Percentiles rank a stretch among this genome's conserved stretches.
Conservation (phyloP, 352 stramenopile species). For the Phytophthora sansomeana region DNA sequence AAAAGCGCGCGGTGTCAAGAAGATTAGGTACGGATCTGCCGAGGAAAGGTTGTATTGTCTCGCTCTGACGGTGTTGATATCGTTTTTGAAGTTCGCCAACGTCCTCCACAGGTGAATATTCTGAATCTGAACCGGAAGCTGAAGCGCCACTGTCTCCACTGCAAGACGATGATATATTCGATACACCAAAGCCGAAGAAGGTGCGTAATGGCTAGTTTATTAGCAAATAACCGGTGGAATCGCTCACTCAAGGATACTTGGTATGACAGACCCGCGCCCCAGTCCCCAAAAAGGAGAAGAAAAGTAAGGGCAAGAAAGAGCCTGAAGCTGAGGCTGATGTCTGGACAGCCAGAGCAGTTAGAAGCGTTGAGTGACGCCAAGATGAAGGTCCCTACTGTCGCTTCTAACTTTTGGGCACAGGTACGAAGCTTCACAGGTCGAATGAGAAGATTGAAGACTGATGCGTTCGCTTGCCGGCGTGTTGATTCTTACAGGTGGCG, state of each 20-base stretch:
- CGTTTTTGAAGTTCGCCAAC: conserved; percentile 13
- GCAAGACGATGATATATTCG: conserved; percentile 14
- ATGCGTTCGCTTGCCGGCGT: background rate
- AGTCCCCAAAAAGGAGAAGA: conserved; percentile 25
- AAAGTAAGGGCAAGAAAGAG: conserved; percentile 16
- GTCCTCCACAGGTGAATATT: conserved; percentile 15
- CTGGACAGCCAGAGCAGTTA: conserved; percentile 62
- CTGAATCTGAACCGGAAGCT: background rate
- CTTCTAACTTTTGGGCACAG: conserved; percentile 71
- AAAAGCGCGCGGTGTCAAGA: conserved; percentile 8
- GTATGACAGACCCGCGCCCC: conserved; percentile 2
- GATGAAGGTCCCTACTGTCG: conserved; percentile 66
- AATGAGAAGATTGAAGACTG: background rate
- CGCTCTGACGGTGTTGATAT: background rate
- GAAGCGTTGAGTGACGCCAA: conserved; percentile 65
- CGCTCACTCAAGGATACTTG: no score
- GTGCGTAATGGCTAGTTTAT: conserved; percentile 3
- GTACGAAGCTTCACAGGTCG: conserved; percentile 20
- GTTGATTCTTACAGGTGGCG: conserved; percentile 29
- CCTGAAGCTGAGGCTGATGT: conserved; percentile 40
- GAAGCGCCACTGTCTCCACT: conserved; percentile 13
- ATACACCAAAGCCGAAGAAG: conserved; percentile 31
- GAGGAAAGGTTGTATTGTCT: no score
- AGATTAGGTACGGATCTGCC: no score
- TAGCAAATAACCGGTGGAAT: no score